Evolutionary conservation across 805 yeast species (phyloP), one percentile per base, ranked within the genome.

Genomic region (Candida sonorensis): DNA sequence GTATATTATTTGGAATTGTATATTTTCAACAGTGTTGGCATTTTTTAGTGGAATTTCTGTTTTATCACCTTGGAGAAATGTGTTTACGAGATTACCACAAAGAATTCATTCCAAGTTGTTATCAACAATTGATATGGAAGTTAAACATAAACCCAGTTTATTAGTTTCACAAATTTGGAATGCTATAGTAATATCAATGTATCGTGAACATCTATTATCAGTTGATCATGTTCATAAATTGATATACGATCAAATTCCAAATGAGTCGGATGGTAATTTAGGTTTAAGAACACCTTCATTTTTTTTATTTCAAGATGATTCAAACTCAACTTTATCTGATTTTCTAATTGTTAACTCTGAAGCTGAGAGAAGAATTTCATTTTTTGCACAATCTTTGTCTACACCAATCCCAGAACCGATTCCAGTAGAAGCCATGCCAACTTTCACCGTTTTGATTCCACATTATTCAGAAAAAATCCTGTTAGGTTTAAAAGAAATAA

Each of bases 31-130:
- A 10, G 53, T 64, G 10, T 47, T 72, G 12, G 68, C 77, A 2
- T 66, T 70, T 44, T 62, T 64, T 32, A 64, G 69, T 41, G 99
- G 99, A 81, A 88, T 92, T 51, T 92, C 99, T 28, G 90, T 92
- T 46, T 77, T 88, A 71, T 92, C 99, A 26, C 99, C 99, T 42
- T 92, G 99, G 99, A 85, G 97, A 77, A 92, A 94, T 61, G 88
- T 92, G 50, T 92, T 90, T 72, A 80, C 96, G 34, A 81, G 99
- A 64, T 69, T 92, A 59, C 99, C 99, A 59, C 92, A 92, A 79
- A 86, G 99, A 78, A 86, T 92, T 48, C 94, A 92, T 72, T 86
- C 97, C 35, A 92, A 92, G 76, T 81, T 92, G 46, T 75, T 92
- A 64, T 97, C 97, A 29, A 92, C 99, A 23, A 84, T 95, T 46